Evolutionary conservation across 2,329 filamentous ascomycete species (phyloP).

Genomic region (Gnomoniopsis smithogilvyi): DNA sequence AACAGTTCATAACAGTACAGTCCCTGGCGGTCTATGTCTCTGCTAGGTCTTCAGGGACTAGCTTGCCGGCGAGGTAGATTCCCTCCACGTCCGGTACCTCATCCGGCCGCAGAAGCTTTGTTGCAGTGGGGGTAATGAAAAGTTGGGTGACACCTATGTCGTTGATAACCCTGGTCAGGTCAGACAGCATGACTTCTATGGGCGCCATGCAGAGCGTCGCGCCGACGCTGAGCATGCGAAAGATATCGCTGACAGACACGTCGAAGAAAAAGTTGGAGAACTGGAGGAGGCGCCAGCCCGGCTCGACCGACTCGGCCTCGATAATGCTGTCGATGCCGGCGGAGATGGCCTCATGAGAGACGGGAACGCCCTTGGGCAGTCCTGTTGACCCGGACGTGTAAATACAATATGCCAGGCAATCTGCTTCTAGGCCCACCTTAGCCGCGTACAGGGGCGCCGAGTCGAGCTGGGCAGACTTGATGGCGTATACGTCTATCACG

Average conservation of each 20-base stretch:
- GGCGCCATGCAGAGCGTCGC: neutral
- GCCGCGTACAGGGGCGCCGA: neutral
- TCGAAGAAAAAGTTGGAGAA: constrained; percentile 3
- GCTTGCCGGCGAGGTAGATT: neutral
- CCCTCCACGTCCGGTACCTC: neutral
- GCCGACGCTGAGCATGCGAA: neutral
- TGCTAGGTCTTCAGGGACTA: neutral
- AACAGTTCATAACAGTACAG: neutral
- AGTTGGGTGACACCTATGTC: neutral
- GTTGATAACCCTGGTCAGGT: neutral
- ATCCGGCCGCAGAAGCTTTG: constrained; percentile 2
- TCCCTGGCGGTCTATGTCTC: neutral
- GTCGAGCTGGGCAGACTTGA: neutral
- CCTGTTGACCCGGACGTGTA: constrained; percentile 32
- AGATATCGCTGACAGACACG: neutral
- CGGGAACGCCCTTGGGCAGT: constrained; percentile 30
- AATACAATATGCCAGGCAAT: constrained; percentile 28
- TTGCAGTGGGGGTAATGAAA: neutral
- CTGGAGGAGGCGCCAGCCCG: neutral
- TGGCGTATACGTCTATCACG: neutral
- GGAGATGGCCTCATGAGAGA: constrained; percentile 22
- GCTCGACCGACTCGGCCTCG: neutral
- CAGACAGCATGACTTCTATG: neutral
- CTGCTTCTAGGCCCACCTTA: neutral
- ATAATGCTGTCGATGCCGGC: constrained; percentile 1